Conservation (phyloP, 345 rosid species). For the Eucalyptus rudis region DNA sequence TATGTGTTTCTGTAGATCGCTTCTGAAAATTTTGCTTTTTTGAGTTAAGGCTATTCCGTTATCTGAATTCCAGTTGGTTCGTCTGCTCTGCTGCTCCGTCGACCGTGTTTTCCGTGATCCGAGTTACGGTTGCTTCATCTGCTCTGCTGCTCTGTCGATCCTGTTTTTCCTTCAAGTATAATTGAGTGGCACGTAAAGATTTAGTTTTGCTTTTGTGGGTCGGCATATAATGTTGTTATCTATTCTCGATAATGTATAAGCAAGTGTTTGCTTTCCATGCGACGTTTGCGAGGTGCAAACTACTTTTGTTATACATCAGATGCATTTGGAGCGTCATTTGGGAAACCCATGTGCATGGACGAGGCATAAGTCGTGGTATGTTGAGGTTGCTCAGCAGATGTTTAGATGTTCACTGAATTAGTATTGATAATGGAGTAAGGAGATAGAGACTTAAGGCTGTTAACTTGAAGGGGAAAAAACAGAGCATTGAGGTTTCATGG, state of each 20-base stretch:
- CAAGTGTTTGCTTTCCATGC: not conserved
- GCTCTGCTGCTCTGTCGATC: not conserved
- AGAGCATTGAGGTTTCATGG: not conserved
- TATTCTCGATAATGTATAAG: not conserved
- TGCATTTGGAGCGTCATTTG: not conserved
- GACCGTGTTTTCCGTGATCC: not conserved
- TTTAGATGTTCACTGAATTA: not conserved
- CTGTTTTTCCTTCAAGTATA: not conserved
- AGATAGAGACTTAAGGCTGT: not conserved
- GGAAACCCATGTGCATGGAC: not conserved
- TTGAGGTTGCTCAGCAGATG: not conserved
- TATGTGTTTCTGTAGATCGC: not conserved
- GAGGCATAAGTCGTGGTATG: not conserved
- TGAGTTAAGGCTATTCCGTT: not conserved
- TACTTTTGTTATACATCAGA: not conserved
- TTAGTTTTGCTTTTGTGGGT: not conserved
- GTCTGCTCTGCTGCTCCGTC: not conserved
- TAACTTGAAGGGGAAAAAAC: not conserved
- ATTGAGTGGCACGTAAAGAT: not conserved
- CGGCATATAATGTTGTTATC: not conserved
- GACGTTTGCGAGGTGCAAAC: not conserved
- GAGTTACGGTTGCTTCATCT: not conserved
- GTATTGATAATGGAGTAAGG: not conserved
- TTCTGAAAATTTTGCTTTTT: not conserved
- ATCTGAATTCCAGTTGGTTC: not conserved